Evolutionary conservation across 768 basidiomycete genomes (phyloP).

Genomic region (Hemileccinum rubropunctum): DNA sequence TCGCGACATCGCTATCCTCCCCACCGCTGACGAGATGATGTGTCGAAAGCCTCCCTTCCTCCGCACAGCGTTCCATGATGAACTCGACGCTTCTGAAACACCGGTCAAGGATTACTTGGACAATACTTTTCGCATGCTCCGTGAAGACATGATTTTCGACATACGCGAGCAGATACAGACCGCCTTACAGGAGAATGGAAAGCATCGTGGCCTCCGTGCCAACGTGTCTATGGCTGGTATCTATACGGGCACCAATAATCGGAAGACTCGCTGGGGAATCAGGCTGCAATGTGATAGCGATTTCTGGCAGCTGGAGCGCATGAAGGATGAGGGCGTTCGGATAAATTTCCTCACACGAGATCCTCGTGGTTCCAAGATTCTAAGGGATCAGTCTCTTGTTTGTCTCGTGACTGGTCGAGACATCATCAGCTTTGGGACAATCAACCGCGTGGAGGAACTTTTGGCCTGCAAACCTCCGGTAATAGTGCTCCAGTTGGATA

Average conservation of each 20-base stretch:
- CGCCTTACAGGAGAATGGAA: constrained; percentile 34
- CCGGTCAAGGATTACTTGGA: constrained; percentile 52
- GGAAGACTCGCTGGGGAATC: constrained; percentile 41
- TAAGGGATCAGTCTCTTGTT: constrained; percentile 53
- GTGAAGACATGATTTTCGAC: constrained; percentile 63
- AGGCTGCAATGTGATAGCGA: constrained; percentile 34
- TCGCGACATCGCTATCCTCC: constrained; percentile 54
- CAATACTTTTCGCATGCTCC: constrained; percentile 60
- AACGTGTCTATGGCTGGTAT: constrained; percentile 37
- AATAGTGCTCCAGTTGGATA: constrained; percentile 54
- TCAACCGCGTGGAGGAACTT: constrained; percentile 53
- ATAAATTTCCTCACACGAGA: constrained; percentile 35
- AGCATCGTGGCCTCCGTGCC: constrained; percentile 32
- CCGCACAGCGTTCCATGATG: constrained; percentile 33
- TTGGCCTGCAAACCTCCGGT: constrained; percentile 46
- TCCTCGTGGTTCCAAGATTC: constrained; percentile 29
- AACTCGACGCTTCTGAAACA: constrained; percentile 16
- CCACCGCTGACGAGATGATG: constrained; percentile 56
- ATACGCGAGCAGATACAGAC: constrained; percentile 52
- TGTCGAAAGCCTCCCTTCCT: constrained; percentile 49
- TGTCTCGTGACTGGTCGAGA: constrained; percentile 48
- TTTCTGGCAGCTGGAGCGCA: constrained; percentile 33
- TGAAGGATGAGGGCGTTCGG: constrained; percentile 28
- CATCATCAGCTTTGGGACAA: constrained; percentile 50
- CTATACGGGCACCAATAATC: constrained; percentile 25